These are phyloP conservation scores for Pseudodiploospora longispora DNA, from an alignment of 2,329 filamentous ascomycete genomes.

Conservation along the genomic window DNA sequence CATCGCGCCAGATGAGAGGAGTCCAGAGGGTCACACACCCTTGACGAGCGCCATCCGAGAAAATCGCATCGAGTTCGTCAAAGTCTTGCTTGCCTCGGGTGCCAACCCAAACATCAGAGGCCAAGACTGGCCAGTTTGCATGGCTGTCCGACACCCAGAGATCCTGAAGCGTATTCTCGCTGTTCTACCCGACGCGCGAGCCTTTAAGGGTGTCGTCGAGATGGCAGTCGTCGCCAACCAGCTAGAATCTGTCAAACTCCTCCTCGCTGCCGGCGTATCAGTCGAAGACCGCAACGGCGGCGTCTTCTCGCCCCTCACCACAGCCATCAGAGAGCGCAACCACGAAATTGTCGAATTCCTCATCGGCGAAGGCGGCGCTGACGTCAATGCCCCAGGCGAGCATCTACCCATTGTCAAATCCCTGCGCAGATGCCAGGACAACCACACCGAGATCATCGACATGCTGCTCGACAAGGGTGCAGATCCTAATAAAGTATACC, in stretches of 20 bases:
- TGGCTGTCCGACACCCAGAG: conserved; percentile 54
- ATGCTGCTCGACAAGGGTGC: conserved; percentile 55
- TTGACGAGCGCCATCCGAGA: conserved; percentile 59
- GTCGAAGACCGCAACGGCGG: conserved; percentile 57
- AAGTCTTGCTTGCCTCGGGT: conserved; percentile 48
- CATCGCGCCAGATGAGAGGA: conserved; percentile 52
- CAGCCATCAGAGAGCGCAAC: conserved; percentile 55
- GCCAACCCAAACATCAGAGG: conserved; percentile 56
- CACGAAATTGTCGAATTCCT: conserved; percentile 54
- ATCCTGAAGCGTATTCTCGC: conserved; percentile 53
- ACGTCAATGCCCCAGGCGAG: conserved; percentile 60
- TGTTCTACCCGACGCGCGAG: conserved; percentile 48
- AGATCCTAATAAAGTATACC: conserved; percentile 60
- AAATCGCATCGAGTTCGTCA: conserved; percentile 50
- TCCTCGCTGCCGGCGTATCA: conserved; percentile 55
- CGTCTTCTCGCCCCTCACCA: conserved; percentile 62
- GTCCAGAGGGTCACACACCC: conserved; percentile 49
- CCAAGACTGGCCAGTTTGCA: conserved; percentile 62
- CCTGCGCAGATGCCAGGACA: conserved; percentile 47
- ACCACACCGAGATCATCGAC: conserved; percentile 53
- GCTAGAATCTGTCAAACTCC: conserved; percentile 57
- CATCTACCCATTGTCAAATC: conserved; percentile 65
- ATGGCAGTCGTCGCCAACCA: conserved; percentile 60
- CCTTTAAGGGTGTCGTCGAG: conserved; percentile 60
- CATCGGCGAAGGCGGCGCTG: conserved; percentile 52